These are phyloP conservation scores for Zangia roseola DNA, from an alignment of 768 basidiomycete genomes.

Conservation along the genomic window DNA sequence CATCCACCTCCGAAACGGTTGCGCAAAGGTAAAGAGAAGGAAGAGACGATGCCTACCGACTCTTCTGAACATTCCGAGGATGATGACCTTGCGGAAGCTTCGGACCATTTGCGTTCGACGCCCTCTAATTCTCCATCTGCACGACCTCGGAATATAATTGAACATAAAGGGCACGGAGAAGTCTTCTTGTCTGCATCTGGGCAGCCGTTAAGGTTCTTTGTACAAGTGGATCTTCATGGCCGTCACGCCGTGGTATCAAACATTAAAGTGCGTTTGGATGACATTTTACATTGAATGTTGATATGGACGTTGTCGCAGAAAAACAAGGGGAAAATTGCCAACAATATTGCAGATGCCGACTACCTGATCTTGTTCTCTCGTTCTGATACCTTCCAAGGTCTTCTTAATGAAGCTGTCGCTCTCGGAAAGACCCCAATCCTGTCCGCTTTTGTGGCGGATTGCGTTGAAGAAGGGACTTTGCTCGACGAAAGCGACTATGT, in stretches of 20 bases:
- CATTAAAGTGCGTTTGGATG: constrained; percentile 53
- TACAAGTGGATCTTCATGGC: constrained; percentile 64
- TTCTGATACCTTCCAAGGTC: constrained; percentile 50
- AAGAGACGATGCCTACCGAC: constrained; percentile 16
- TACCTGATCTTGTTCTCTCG: constrained; percentile 56
- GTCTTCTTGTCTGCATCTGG: constrained; percentile 48
- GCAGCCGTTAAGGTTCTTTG: constrained; percentile 52
- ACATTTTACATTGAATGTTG: not conserved
- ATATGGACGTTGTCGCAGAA: constrained; percentile 40
- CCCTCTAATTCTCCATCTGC: constrained; percentile 16
- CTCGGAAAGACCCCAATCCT: constrained; percentile 48
- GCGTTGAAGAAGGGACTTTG: constrained; percentile 41
- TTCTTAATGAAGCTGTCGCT: constrained; percentile 36
- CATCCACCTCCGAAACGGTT: constrained; percentile 19
- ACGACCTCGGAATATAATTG: constrained; percentile 12
- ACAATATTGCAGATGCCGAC: constrained; percentile 54
- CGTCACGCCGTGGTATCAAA: constrained; percentile 47
- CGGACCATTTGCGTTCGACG: constrained; percentile 6
- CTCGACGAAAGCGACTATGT: constrained; percentile 46
- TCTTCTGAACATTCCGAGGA: constrained; percentile 17
- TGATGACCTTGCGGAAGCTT: constrained; percentile 13
- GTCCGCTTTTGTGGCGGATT: constrained; percentile 54
- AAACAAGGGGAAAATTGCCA: constrained; percentile 61
- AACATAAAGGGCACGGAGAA: constrained; percentile 23
- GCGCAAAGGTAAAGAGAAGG: constrained; percentile 32